These are phyloP conservation scores for Colletotrichum camelliae DNA, from an alignment of 2,329 filamentous ascomycete genomes.

Conservation along the genomic window DNA sequence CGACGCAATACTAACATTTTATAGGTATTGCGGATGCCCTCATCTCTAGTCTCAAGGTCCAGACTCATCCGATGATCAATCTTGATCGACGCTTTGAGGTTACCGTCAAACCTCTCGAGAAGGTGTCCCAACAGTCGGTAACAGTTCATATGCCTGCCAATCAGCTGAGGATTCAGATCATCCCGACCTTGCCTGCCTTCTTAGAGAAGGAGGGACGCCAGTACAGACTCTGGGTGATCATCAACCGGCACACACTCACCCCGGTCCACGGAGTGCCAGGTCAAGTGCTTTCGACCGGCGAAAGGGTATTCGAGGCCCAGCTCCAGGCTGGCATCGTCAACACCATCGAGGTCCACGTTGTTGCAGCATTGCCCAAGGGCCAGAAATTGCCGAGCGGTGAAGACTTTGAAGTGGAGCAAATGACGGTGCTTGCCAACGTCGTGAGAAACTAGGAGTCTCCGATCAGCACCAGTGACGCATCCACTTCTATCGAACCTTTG, in stretches of 20 bases:
- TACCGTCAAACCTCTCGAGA: constrained; percentile 68
- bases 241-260: constrained; percentile 69
- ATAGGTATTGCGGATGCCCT: constrained; percentile 65
- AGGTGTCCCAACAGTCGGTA: constrained; percentile 72
- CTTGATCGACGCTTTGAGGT: constrained; percentile 66
- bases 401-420: constrained; percentile 78
- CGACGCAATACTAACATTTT: constrained; percentile 26
- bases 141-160: constrained; percentile 72
- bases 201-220: constrained; percentile 67
- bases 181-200: constrained; percentile 67
- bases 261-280: constrained; percentile 56
- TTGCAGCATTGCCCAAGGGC: constrained; percentile 70
- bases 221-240: constrained; percentile 77
- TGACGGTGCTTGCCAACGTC: constrained; percentile 78
- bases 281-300: constrained; percentile 58
- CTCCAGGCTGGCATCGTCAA: constrained; percentile 74
- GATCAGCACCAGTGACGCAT: neutral
- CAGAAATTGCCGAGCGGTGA: constrained; percentile 62
- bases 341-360: constrained; percentile 77
- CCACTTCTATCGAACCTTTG: neutral
- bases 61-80: constrained; percentile 71
- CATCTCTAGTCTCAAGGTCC: constrained; percentile 68
- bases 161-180: constrained; percentile 75
- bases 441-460: constrained; percentile 46
- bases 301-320: constrained; percentile 77